Percentiles rank a stretch among this genome's conserved stretches.
Evolutionary conservation across 2,329 filamentous ascomycete genomes (phyloP).

Genomic region (Monilinia vaccinii-corymbosi): DNA sequence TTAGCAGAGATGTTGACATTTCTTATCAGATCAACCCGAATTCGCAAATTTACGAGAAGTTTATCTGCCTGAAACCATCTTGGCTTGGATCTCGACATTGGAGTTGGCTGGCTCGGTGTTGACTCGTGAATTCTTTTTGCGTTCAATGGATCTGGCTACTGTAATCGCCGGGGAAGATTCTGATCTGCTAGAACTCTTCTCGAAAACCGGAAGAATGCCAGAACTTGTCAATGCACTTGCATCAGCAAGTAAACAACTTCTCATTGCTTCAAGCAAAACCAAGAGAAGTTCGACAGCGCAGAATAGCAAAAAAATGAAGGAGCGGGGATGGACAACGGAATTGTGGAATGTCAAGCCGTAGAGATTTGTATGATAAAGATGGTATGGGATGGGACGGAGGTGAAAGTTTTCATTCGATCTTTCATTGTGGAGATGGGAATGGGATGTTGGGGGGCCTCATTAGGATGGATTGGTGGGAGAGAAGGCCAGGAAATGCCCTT

Average conservation of each 20-base stretch:
- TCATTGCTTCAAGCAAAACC: slow-evolving; percentile 40
- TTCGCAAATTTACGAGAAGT: slow-evolving; percentile 58
- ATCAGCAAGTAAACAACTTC: slow-evolving; percentile 23
- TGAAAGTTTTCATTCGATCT: background rate
- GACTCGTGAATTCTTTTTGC: slow-evolving; percentile 66
- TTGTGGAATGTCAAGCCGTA: slow-evolving; percentile 39
- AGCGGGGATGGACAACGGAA: slow-evolving; percentile 54
- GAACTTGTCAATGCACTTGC: slow-evolving; percentile 73
- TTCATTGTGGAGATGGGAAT: background rate
- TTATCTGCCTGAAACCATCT: slow-evolving; percentile 77
- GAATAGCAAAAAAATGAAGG: slow-evolving; percentile 49
- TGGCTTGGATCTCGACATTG: slow-evolving; percentile 75
- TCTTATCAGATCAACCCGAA: slow-evolving; percentile 46
- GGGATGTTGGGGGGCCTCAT: background rate
- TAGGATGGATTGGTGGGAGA: slow-evolving; percentile 1
- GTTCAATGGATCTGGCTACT: slow-evolving; percentile 79
- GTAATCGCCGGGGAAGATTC: slow-evolving; percentile 62
- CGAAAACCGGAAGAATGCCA: slow-evolving; percentile 57
- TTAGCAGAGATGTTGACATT: slow-evolving; percentile 14
- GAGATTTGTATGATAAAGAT: background rate
- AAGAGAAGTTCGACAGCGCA: slow-evolving; percentile 37
- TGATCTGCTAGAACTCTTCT: slow-evolving; percentile 56
- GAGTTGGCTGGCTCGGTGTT: slow-evolving; percentile 69
- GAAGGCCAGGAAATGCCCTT: background rate
- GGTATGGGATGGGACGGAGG: background rate